These are phyloP conservation scores for Stipa capillata DNA, from an alignment of 176 grass and related monocot species.

Conservation along the genomic window DNA sequence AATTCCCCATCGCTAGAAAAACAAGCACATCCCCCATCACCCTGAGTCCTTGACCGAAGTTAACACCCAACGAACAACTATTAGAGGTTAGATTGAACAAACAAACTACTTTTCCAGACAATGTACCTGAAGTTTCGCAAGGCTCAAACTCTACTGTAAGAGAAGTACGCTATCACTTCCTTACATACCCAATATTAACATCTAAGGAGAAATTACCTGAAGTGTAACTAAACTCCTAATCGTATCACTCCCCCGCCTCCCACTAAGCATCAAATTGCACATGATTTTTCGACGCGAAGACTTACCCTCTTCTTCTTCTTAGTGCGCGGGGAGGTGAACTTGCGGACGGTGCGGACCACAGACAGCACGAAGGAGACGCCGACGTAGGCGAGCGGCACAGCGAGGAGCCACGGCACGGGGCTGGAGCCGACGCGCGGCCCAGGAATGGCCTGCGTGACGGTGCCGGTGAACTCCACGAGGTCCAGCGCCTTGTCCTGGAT, in stretches of 20 bases:
- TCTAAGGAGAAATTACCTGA: background rate
- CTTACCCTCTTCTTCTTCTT: conserved; percentile 75
- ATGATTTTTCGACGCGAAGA: background rate
- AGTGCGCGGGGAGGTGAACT: conserved; percentile 75
- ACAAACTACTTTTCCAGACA: background rate
- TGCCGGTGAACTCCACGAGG: conserved; percentile 97
- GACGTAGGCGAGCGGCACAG: conserved; percentile 62
- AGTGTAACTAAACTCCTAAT: background rate
- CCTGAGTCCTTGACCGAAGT: background rate
- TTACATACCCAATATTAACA: background rate
- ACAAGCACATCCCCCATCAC: background rate
- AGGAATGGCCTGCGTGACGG: conserved; percentile 85
- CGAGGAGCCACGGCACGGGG: conserved; percentile 72
- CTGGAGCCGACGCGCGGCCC: conserved; percentile 76
- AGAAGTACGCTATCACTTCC: background rate
- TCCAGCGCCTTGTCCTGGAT: conserved; percentile 97
- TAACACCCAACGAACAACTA: background rate
- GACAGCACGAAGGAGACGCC: conserved; percentile 66
- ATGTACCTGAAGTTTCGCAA: background rate
- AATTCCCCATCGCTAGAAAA: background rate
- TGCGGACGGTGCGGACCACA: conserved; percentile 53
- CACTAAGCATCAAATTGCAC: background rate
- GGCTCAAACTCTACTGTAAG: background rate
- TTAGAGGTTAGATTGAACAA: background rate
- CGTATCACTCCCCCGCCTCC: background rate